A percentile compares a stretch with the other conserved stretches of the same genome.
phyloP scores from a whole-genome alignment of 192 early-diverging fungal species.

The Linnemannia hyalina region DNA sequence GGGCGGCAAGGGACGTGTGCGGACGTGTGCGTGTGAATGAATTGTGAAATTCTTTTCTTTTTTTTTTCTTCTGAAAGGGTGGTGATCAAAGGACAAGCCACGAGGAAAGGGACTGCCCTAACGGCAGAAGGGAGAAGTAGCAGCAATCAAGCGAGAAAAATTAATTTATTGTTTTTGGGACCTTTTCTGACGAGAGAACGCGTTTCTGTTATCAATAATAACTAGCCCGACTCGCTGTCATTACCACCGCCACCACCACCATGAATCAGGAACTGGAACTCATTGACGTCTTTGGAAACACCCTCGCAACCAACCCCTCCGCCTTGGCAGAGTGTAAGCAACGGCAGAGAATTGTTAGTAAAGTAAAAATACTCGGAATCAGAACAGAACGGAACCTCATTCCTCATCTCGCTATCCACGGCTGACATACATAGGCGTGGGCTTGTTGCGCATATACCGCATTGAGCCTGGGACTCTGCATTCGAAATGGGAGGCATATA shows the following conservation, averaged over 20 bases:
- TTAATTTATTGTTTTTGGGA: background rate
- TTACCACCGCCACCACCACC: background rate
- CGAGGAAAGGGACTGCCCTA: background rate
- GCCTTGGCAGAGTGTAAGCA: slow-evolving; percentile 16
- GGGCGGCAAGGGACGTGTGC: background rate
- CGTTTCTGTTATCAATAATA: background rate
- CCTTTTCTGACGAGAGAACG: background rate
- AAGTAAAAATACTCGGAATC: background rate
- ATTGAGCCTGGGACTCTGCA: slow-evolving; percentile 41
- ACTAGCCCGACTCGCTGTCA: background rate
- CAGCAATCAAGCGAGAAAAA: background rate
- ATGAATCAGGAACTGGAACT: slow-evolving; percentile 13
- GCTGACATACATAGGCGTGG: slow-evolving; percentile 5
- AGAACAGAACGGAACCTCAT: slow-evolving; percentile 1
- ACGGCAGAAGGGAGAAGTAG: background rate
- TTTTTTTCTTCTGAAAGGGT: no score
- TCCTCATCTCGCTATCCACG: slow-evolving; percentile 2
- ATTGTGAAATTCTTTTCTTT: no score
- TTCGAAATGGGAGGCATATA: slow-evolving; percentile 54
- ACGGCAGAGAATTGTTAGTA: background rate
- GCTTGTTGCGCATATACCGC: slow-evolving; percentile 33
- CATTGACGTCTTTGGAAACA: slow-evolving; percentile 7
- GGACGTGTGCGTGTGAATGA: background rate
- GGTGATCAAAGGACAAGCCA: background rate
- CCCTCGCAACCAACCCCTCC: slow-evolving; percentile 1